These are phyloP conservation scores for Teratosphaeria pseudoeucalypti DNA, from an alignment of 2,329 filamentous ascomycete genomes.

Conservation along the genomic window DNA sequence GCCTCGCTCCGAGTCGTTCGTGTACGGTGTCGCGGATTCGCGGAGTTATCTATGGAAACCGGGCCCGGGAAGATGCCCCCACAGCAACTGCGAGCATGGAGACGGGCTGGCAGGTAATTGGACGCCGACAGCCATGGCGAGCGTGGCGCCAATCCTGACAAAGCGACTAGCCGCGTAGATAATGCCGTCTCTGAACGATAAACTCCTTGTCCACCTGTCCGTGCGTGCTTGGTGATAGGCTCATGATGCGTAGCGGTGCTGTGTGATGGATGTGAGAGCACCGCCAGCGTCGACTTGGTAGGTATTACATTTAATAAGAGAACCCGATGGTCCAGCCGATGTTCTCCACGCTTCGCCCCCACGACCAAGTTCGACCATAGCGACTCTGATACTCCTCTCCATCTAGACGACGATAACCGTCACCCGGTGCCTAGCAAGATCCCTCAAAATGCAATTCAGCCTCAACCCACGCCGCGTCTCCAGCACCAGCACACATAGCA, in stretches of 20 bases:
- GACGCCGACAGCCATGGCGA: neutral
- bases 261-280: neutral
- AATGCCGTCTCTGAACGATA: neutral
- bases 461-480: conserved; percentile 15
- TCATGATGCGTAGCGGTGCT: neutral
- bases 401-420: neutral
- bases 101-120: neutral
- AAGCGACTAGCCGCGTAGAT: neutral
- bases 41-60: neutral
- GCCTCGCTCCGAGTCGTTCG: neutral
- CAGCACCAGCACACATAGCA: conserved; percentile 11
- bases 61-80: neutral
- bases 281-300: neutral
- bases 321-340: neutral
- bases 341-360: neutral
- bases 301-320: neutral
- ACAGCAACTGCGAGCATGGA: neutral
- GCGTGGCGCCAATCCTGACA: neutral
- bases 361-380: neutral
- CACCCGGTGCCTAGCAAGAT: neutral
- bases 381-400: neutral
- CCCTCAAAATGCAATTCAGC: conserved; percentile 12
- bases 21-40: neutral
- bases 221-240: neutral
- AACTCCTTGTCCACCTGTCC: neutral